phyloP scores from a whole-genome alignment of 345 rosid genomes.

The Ailanthus altissimus region DNA sequence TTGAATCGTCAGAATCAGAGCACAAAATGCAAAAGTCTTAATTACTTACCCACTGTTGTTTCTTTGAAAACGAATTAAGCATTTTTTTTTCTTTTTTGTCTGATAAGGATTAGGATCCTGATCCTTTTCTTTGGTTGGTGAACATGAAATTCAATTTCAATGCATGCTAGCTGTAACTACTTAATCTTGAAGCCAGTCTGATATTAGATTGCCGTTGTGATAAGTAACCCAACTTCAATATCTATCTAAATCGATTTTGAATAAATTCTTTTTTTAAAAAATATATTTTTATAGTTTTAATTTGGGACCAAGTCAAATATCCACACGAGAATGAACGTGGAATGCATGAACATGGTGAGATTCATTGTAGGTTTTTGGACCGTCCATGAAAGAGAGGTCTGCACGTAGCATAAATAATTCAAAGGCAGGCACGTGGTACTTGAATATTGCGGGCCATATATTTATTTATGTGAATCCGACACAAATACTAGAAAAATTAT shows the following conservation, averaged over 20 bases:
- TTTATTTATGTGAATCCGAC: neutral
- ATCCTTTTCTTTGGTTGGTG: slow-evolving; percentile 1
- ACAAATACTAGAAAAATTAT: neutral
- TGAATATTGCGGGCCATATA: neutral
- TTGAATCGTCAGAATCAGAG: neutral
- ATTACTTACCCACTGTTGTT: too few relatives aligned
- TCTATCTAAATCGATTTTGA: neutral
- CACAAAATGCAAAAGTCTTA: slow-evolving; percentile 8
- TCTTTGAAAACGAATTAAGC: too few relatives aligned
- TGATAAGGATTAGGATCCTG: neutral
- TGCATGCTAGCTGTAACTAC: slow-evolving; percentile 3
- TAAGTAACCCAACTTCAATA: neutral
- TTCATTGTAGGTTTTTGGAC: slow-evolving; percentile 15
- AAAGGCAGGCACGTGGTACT: neutral
- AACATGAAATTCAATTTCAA: neutral
- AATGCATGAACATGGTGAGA: neutral
- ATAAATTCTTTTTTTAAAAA: too few relatives aligned
- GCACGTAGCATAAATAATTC: slow-evolving; percentile 4
- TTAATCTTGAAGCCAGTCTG: slow-evolving; percentile 7
- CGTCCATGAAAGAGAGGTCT: neutral
- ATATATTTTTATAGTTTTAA: too few relatives aligned
- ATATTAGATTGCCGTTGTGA: neutral
- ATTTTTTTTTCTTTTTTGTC: neutral
- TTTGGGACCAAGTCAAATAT: neutral
- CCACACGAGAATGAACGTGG: neutral